Conservation (phyloP, 257 asterid genomes). For the Nicotiana attenuata region DNA sequence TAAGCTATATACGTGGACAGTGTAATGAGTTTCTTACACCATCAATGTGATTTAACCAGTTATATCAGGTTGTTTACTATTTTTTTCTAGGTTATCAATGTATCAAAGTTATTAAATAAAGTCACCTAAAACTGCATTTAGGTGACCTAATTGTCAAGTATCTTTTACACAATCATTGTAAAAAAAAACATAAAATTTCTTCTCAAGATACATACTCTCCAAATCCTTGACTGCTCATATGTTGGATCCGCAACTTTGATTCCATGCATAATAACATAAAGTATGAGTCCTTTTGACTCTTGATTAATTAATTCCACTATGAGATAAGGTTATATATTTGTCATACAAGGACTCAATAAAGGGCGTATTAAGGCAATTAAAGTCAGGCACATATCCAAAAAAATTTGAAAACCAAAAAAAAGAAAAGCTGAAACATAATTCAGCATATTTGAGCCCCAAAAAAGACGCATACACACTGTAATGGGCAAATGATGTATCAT, state of each 20-base stretch:
- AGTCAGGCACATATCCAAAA: neutral
- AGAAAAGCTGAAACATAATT: neutral
- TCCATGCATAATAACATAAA: too few relatives aligned
- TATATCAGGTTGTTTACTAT: neutral
- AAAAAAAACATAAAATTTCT: neutral
- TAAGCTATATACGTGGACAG: neutral
- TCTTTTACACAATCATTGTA: neutral
- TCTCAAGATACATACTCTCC: neutral
- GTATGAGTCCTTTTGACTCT: neutral
- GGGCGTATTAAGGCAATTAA: neutral
- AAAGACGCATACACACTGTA: neutral
- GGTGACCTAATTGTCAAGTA: neutral
- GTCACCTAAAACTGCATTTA: neutral
- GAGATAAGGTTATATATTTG: neutral
- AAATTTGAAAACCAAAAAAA: neutral
- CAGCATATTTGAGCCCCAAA: neutral
- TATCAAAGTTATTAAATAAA: neutral
- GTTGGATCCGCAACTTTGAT: too few relatives aligned
- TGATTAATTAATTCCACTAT: neutral
- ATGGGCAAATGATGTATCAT: neutral
- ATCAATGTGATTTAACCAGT: neutral
- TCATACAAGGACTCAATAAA: neutral
- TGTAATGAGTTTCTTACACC: neutral
- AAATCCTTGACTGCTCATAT: too few relatives aligned
- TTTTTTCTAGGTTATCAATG: neutral